Base-by-base conservation (phyloP, 495 filamentous ascomycete genomes). In the Aspergillus carlsbadensis region DNA sequence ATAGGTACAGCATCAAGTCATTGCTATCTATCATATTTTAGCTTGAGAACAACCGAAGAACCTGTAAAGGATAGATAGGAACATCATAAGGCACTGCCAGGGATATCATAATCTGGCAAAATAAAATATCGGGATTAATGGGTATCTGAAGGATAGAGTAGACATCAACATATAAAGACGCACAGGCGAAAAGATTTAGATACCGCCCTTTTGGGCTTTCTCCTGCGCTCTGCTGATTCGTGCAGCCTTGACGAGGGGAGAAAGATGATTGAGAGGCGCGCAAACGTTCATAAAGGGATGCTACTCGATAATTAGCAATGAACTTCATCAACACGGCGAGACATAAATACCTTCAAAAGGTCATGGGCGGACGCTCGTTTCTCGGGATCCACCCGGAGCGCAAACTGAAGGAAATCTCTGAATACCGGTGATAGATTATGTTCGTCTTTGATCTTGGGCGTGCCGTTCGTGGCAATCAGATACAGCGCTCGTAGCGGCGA, bases 391-490 rank as follows among this genome's bases (percentile, higher is more conserved):
- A 98, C 94, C 79, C 93, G 94, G 40, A 98, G 78, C 3, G 92
- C 91, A 69, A 93, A 87, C 57, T 88, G 83, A 56, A 98, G 74
- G 72, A 97, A 98, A 66, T 96, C 91, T 57, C 84, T 81, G 77
- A 98, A 96, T 10, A 90, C 81, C 2, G 82, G 77, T 15, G 89
- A 89, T 56, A 98, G 67, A 24, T 85, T 84, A 35, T 92, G 83
- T 69, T 96, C 91, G 58, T 97, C 91, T 72, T 98, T 98, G 76
- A 98, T 92, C 33, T 87, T 81, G 6, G 94, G 94, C 6, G 95
- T 98, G 33, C 94, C 94, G 65, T 96, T 96, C 18, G 95, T 98
- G 42, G 94, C 95, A 70, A 98, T 98, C 60, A 98, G 72, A 77
- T 93, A 98, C 24, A 98, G 80, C 4, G 94, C 94, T 39, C 94